Percentiles rank a stretch among this genome's conserved stretches.
phyloP scores from a whole-genome alignment of 768 basidiomycete species.

The Lactarius psammicola region DNA sequence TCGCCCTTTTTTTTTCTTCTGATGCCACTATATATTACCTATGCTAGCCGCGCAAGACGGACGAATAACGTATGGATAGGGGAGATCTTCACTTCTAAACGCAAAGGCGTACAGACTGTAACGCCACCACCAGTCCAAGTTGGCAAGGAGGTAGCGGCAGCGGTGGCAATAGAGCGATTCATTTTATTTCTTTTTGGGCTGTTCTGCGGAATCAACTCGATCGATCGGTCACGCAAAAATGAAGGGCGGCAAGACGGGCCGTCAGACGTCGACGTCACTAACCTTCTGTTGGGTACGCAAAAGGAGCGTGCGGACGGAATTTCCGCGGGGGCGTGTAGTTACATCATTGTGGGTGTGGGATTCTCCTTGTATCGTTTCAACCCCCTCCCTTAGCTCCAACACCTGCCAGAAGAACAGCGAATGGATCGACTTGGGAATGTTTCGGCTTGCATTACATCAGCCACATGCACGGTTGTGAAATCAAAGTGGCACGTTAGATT shows the following conservation, averaged over 20 bases:
- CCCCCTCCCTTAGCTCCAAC: not conserved
- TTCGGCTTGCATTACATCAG: not conserved
- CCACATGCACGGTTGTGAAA: too few relatives aligned
- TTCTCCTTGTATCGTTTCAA: not conserved
- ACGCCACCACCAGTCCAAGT: not conserved
- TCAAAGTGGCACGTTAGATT: not conserved
- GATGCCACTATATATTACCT: not conserved
- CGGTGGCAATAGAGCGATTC: not conserved
- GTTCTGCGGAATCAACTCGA: slow-evolving; percentile 11
- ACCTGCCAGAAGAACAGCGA: not conserved
- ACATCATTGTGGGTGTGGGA: slow-evolving; percentile 3
- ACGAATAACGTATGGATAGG: not conserved
- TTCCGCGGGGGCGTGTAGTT: slow-evolving; percentile 3
- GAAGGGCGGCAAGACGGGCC: not conserved
- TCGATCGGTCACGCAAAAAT: not conserved
- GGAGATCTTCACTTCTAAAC: not conserved
- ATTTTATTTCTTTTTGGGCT: not conserved
- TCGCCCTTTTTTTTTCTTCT: not conserved
- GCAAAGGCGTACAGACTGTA: not conserved
- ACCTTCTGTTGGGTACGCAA: not conserved
- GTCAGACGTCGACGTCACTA: slow-evolving; percentile 15
- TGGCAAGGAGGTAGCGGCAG: not conserved
- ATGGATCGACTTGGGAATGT: not conserved
- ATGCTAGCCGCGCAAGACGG: not conserved
- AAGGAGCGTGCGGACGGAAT: slow-evolving; percentile 3